Evolutionary conservation across 441 rosid genomes (phyloP).

Genomic region (Breynia disticha): DNA sequence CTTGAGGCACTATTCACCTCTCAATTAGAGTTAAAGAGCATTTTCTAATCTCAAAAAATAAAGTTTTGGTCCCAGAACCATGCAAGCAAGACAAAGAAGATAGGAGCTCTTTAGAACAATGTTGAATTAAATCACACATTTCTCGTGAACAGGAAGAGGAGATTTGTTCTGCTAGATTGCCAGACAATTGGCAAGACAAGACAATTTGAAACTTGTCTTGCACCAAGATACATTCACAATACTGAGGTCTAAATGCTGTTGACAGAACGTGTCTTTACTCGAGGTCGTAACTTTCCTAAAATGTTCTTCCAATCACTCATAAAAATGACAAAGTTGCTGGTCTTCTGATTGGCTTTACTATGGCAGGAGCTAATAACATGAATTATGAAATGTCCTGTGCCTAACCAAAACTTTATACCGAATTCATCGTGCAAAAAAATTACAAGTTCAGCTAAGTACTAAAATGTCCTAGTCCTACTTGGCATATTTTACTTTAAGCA

Average conservation of each 20-base stretch:
- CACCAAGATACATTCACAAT: not conserved
- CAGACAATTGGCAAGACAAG: conserved; percentile 8
- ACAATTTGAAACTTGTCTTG: not conserved
- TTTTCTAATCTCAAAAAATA: conserved; percentile 4
- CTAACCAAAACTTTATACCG: no score
- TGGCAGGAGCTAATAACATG: no score
- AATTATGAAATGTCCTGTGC: no score
- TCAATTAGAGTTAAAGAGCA: no score
- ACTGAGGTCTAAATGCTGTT: not conserved
- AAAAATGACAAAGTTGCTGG: not conserved
- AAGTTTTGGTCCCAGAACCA: conserved; percentile 3
- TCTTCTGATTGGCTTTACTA: not conserved
- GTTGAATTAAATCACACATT: conserved; percentile 2
- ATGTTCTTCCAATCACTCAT: not conserved
- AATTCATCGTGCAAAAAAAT: no score
- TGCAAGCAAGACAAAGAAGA: conserved; percentile 7
- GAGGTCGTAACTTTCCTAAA: not conserved
- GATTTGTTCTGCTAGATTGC: not conserved
- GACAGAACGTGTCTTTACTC: not conserved
- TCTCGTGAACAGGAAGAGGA: not conserved
- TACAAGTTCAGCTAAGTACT: no score
- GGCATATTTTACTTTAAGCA: no score
- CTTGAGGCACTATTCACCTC: no score
- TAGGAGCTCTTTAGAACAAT: not conserved
- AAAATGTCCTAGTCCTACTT: no score